Evolutionary conservation across 2,329 filamentous ascomycete species (phyloP).

Genomic region (Stagonosporopsis rhizophila): DNA sequence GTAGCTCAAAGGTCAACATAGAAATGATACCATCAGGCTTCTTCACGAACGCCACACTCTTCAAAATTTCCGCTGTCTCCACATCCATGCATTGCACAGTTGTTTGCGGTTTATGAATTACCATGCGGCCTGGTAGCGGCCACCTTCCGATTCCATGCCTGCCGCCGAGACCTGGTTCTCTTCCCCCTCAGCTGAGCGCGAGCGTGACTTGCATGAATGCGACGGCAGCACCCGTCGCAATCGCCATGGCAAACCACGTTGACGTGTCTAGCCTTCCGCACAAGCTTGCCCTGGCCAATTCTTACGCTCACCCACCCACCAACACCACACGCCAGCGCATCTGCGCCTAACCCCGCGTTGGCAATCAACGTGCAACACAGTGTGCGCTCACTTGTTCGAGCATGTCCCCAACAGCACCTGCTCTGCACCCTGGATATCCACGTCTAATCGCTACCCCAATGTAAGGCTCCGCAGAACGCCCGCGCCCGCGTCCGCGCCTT

Average conservation of each 20-base stretch:
- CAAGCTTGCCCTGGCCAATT: constrained; percentile 9
- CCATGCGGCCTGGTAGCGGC: constrained; percentile 4
- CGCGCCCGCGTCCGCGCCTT: constrained; percentile 1
- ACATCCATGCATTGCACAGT: constrained; percentile 5
- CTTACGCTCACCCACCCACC: neutral
- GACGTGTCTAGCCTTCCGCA: constrained; percentile 30
- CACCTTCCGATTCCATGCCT: constrained; percentile 11
- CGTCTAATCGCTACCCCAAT: no score
- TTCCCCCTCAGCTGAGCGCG: neutral
- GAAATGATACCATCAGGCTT: constrained; percentile 33
- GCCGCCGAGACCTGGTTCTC: neutral
- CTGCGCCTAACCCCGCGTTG: neutral
- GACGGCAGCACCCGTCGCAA: constrained; percentile 12
- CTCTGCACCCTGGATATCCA: no score
- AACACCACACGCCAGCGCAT: constrained; percentile 1
- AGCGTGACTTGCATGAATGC: neutral
- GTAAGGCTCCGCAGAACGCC: neutral
- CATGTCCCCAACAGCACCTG: neutral
- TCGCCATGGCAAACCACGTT: constrained; percentile 11
- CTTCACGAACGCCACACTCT: constrained; percentile 13
- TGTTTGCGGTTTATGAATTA: neutral
- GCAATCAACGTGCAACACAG: neutral
- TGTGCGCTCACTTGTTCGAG: neutral
- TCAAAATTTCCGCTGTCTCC: constrained; percentile 6
- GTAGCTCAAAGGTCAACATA: constrained; percentile 19